Base-by-base conservation (phyloP, 164 flowering plant species). In the Vitis rotundifolia region DNA sequence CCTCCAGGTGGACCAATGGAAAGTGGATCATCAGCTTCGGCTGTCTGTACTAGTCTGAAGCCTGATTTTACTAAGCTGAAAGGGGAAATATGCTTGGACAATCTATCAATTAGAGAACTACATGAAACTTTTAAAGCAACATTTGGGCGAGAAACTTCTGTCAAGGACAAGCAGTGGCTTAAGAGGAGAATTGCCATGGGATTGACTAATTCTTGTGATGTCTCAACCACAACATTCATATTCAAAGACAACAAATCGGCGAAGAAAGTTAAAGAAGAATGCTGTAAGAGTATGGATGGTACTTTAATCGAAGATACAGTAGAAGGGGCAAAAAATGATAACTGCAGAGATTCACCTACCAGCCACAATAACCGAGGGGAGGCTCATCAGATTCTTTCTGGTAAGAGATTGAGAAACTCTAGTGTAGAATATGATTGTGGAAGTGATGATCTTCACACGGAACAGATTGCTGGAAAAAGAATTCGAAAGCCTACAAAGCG, bases 161-260 rank as follows among this genome's bases (percentile, higher is more conserved):
- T 87, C 56, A 95, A 95, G 79, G 99, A 95, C 78, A 93, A 95
- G 81, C 76, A 74, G 67, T 95, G 99, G 99, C 95, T 95, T 26
- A 95, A 93, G 80, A 83, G 98, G 79, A 85, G 99, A 71, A 93
- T 95, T 72, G 79, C 92, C 26, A 95, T 93, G 97, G 94, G 93
- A 28, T 76, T 95, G 76, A 85, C 91, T 2, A 90, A 93, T 74
- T 91, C 97, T 56, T 93, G 93, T 84, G 90, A 90, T 78, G 85
- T 91, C 73, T 74, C 93, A 63, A 78, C 85, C 47, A 81, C 94
- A 52, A 74, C 76, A 58, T 90, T 91, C 69, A 65, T 81, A 14
- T 83, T 93, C 51, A 83, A 75, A 71, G 86, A 86, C 67, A 85
- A 86, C 61, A 79, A 78, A 64, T 79, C 86, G 76, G 73, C 83